Evolutionary conservation across 306 rosid genomes (phyloP), one percentile per base, ranked within the genome.

Genomic region (Vigna reflexopilosa): DNA sequence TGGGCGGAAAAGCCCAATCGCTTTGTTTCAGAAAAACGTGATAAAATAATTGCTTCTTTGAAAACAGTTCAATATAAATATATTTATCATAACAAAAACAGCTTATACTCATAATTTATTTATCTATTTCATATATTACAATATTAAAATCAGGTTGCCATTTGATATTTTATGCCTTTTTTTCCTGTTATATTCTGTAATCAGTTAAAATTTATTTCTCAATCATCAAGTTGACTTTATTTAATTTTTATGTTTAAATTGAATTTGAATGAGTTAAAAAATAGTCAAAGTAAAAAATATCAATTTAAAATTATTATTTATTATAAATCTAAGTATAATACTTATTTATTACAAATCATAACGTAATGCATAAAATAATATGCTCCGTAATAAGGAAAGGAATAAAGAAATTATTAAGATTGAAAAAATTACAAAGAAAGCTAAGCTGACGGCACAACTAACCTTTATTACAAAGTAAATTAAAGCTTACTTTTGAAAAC

Each of bases 1-100:
- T 26, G 24, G 57, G 58, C 73, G 36, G 26, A 68, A 66, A 68
- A 68, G 58, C 73, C 73, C 73, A 68, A 48, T 48, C 2, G 8
- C 58, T 68, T 67, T 67, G 5, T 64, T 19, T 26, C 0, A 12
- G 28, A 57, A 70, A n/a, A 71, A 71, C 9, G 28, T 30, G 13
- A 62, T 6, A 32, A 30, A 63, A 63, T 63, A 63, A 63, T 63
- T 63, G 69, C 3, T 34, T 63, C 14, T 8, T 9, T 36, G 26
- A 16, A 63, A 63, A 34, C 26, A 36, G n/a, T 13, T 62, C 26
- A 2, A 5, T 57, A 40, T 40, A 57, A 10, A 10, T 57, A 10
- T 57, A 22, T 9, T 57, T 10, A 9, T 22, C 12, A 5, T 4
- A 34, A 34, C 38, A 20, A 20, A 26, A 61, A 13, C 15, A 14